Base-by-base conservation (phyloP, 441 rosid species). In the Rhodomyrtus psidioides region DNA sequence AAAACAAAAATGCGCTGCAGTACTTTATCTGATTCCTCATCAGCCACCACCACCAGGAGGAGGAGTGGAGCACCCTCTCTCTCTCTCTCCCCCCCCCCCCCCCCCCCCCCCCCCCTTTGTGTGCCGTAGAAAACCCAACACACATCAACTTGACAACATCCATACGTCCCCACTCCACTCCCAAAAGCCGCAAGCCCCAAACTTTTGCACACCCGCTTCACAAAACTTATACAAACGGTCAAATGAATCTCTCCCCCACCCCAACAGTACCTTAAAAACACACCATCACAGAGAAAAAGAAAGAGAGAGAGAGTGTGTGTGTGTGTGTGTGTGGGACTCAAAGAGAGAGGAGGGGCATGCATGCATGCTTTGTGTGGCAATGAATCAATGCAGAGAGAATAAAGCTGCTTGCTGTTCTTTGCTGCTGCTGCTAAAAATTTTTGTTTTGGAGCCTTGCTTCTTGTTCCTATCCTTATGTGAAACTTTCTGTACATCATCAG, bases 371-470 rank as follows among this genome's bases (percentile, higher is more conserved):
- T 70, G 79, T 70, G 79, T 70, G 79, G 79, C 49, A 23, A 70
- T 21, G 79, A 39, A 70, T 70, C 49, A 70, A 70, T 39, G 79
- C 79, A 28, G 54, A 62, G 82, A 87, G 87, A 90, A 88, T 89
- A 91, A 90, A 87, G 91, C 94, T 90, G 90, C 83, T 24, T 15
- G 55, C 57, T 24, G 62, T 49, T 58, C 53, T 44, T 81, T 49
- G 83, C 60, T 82, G 60, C 74, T 28, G 53, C 59, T 54, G 84
- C 56, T 42, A 30, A 54, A 17, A 27, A 28, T 54, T 82, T 55
- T 54, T 28, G 12, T 62, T 91, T 91, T 89, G 88, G 90, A 89
- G 85, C 81, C 88, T 91, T 83, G 86, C 89, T 87, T 79, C 88
- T 89, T 89, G 88, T 88, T 86, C 84, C 83, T 82, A 30, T 86